These are phyloP conservation scores for Arthrobotrys pseudoclavata DNA, from an alignment of 2,329 filamentous ascomycete species.

Conservation along the genomic window DNA sequence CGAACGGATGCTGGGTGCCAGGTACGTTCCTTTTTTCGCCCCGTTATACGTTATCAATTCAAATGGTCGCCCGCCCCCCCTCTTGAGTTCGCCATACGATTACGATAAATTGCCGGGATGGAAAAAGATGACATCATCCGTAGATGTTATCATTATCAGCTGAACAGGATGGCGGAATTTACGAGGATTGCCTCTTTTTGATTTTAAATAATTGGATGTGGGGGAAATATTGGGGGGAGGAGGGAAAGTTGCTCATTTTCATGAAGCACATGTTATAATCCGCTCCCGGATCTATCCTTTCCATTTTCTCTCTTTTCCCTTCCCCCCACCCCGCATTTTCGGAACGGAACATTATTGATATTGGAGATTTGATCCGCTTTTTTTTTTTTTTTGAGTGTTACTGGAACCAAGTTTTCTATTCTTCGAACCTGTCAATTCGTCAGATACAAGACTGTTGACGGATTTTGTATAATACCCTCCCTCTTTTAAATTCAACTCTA, in stretches of 20 bases:
- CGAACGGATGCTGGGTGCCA: too few relatives aligned
- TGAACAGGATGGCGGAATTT: neutral
- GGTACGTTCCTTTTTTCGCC: neutral
- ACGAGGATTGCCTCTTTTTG: neutral
- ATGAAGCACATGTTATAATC: slow-evolving; percentile 9
- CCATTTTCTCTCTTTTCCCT: neutral
- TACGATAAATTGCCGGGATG: slow-evolving; percentile 20
- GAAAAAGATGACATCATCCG: slow-evolving; percentile 13
- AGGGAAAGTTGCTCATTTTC: neutral
- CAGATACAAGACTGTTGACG: neutral
- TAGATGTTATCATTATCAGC: slow-evolving; percentile 19
- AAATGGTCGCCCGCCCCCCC: neutral
- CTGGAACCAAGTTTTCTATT: neutral
- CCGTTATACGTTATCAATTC: slow-evolving; percentile 6
- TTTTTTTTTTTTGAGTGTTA: neutral
- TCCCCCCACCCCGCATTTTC: slow-evolving; percentile 10
- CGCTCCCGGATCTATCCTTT: neutral
- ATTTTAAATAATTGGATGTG: too few relatives aligned
- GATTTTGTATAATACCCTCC: neutral
- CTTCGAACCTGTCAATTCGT: neutral
- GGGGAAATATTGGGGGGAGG: neutral
- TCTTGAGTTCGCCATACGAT: neutral
- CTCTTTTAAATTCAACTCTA: neutral
- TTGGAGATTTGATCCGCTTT: neutral
- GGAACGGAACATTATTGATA: neutral